Conservation (phyloP, 129 eudicot species). For the Escallonia herrerae region DNA sequence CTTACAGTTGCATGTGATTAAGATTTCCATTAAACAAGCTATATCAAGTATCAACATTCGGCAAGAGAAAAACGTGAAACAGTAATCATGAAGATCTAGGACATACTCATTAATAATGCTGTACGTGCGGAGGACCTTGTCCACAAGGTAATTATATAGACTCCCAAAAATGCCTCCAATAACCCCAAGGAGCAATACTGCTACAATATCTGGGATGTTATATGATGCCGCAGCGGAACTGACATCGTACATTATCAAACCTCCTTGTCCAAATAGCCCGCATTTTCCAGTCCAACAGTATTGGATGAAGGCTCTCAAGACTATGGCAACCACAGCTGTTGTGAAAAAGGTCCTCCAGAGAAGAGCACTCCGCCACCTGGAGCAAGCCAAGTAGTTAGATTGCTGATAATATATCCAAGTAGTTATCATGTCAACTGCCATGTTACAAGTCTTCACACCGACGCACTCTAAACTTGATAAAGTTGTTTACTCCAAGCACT, state of each 20-base stretch:
- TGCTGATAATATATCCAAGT: not conserved
- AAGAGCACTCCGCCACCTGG: conserved; percentile 33
- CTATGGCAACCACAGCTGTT: conserved; percentile 27
- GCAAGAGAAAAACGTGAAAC: not conserved
- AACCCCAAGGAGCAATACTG: conserved; percentile 14
- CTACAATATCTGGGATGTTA: conserved; percentile 14
- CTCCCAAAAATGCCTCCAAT: conserved; percentile 28
- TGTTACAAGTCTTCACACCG: too few relatives aligned
- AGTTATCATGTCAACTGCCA: too few relatives aligned
- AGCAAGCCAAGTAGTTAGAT: not conserved
- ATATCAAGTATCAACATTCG: not conserved
- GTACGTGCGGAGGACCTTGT: conserved; percentile 27
- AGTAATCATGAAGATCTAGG: not conserved
- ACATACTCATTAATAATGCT: conserved; percentile 26
- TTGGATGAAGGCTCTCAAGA: conserved; percentile 14
- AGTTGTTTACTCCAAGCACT: not conserved
- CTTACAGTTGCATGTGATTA: too few relatives aligned
- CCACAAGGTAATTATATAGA: conserved; percentile 19
- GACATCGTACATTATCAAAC: conserved; percentile 30
- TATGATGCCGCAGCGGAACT: conserved; percentile 8
- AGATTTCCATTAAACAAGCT: too few relatives aligned
- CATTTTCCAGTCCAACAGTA: conserved; percentile 20
- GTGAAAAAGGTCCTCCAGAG: conserved; percentile 32
- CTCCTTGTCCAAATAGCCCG: conserved; percentile 28
- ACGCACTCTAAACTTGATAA: not conserved